Conservation (phyloP, 163 green algal genomes). For the Chlamydomonas reinhardtii region DNA sequence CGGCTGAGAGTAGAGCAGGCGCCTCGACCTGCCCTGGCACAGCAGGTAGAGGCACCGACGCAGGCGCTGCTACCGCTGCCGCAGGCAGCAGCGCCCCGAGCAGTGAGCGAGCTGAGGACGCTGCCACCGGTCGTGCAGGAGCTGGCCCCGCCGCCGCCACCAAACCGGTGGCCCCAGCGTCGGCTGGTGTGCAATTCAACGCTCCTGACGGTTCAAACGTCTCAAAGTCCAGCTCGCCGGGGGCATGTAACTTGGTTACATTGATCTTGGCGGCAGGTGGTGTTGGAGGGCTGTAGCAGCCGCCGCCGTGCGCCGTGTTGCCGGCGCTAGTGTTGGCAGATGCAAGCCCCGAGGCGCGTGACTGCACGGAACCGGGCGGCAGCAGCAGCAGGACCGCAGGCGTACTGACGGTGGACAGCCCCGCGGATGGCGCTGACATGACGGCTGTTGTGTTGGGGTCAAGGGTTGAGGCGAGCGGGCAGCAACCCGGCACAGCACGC, state of each 20-base stretch:
- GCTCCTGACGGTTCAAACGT: not conserved
- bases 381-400: no score
- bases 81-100: no score
- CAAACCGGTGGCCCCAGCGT: not conserved
- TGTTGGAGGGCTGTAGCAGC: no score
- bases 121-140: not conserved
- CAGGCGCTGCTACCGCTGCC: not conserved
- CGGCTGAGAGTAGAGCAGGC: not conserved
- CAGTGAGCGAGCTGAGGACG: not conserved
- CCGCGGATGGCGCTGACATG: not conserved
- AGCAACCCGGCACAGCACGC: not conserved
- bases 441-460: not conserved
- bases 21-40: not conserved
- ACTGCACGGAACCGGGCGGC: no score
- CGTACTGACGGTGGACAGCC: not conserved
- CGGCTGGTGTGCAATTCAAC: no score
- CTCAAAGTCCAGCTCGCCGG: not conserved
- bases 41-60: not conserved
- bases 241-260: not conserved
- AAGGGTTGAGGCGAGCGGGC: conserved; percentile 4
- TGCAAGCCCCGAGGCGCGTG: no score
- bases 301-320: no score
- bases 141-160: no score
- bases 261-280: no score
- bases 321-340: no score